Evolutionary conservation across 129 eudicot genomes (phyloP), one percentile per base, ranked within the genome.

Genomic region (Arctium lappa): DNA sequence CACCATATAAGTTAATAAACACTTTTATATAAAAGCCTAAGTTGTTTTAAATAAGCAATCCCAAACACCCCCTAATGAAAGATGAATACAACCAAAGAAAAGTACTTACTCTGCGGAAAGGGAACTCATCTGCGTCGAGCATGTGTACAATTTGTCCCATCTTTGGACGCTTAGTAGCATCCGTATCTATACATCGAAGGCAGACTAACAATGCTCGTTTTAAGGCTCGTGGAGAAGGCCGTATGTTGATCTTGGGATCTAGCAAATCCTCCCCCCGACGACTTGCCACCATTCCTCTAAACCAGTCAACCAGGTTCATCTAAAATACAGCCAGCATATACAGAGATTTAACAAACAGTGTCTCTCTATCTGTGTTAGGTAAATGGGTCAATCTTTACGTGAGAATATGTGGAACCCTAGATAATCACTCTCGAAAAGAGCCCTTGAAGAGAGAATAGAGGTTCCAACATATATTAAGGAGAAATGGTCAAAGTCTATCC

Each of bases 231-330:
- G 97, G 91, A 77, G 98, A 86, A 82, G 98, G 98, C 38, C 80
- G 86, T 56, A 81, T 88, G 6, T 70, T 79, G 5, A 94, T 87
- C 72, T 80, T 85, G 6, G 94, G 94, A 80, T 94, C 98, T 33
- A 92, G 80, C 66, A 92, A 65, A 72, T 94, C 97, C 79, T 94
- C 97, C 8, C 93, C 90, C 66, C 82, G 94, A 16, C 98, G 93
- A 87, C 88, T 94, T 69, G 90, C 88, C 40, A 94, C 94, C 97
- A 89, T 92, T 79, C 92, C 97, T 86, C 86, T 94, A 80, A 94
- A 92, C 98, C 97, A 94, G 84, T 94, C 98, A 78, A 94, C 92
- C 90, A 94, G 80, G 83, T 92, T 94, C 97, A 91, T 94, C 98
- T 94, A 93, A 65, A 88, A 80, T 16, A 80, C 76, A 70, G 71